phyloP scores from a whole-genome alignment of 441 rosid species.

The Biscutella laevigata region DNA sequence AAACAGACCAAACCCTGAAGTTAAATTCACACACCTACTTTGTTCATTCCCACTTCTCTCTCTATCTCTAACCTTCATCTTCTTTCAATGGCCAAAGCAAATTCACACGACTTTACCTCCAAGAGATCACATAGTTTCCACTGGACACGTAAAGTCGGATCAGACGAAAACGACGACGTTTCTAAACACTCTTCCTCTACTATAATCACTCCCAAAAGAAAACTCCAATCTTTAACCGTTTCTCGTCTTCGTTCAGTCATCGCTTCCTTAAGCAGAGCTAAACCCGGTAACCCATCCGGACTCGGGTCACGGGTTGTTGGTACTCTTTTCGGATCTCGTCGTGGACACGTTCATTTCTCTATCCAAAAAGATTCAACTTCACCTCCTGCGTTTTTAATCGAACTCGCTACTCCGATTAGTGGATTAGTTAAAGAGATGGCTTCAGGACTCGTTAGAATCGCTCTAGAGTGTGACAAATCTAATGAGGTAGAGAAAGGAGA shows the following conservation, averaged over 20 bases:
- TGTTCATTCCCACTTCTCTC: constrained; percentile 7
- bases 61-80: constrained; percentile 13
- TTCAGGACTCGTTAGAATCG: constrained; percentile 84
- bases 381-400: constrained; percentile 72
- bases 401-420: constrained; percentile 81
- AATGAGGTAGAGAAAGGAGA: constrained; percentile 30
- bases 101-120: constrained; percentile 51
- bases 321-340: constrained; percentile 75
- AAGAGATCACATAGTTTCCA: constrained; percentile 64
- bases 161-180: constrained; percentile 43
- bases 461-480: constrained; percentile 72
- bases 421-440: constrained; percentile 87
- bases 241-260: constrained; percentile 75
- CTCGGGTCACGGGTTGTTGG: constrained; percentile 64
- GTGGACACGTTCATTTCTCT: constrained; percentile 89
- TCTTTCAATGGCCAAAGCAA: constrained; percentile 41
- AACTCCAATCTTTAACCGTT: constrained; percentile 62
- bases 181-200: constrained; percentile 21
- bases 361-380: constrained; percentile 72
- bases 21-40: constrained; percentile 20
- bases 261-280: constrained; percentile 40
- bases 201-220: constrained; percentile 41
- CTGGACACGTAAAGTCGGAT: constrained; percentile 66
- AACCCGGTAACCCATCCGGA: constrained; percentile 31
- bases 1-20: constrained; percentile 34